Conservation (phyloP, 1,139 yeast species). For the Suhomyces kunorum region DNA sequence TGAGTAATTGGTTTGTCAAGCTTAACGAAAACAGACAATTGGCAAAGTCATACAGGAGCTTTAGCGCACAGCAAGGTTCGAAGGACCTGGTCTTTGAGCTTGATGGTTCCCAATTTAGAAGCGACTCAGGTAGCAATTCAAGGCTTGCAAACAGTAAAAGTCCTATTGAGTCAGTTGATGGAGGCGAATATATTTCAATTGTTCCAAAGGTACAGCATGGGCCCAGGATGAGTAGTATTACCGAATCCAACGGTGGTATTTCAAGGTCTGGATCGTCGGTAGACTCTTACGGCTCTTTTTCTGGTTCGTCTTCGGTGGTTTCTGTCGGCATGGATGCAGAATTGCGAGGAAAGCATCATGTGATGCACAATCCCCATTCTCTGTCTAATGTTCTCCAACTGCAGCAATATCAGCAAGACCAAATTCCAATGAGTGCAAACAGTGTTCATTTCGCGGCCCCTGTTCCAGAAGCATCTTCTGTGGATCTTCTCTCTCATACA, state of each 20-base stretch:
- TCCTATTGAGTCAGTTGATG: constrained; percentile 6
- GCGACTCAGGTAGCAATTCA: constrained; percentile 4
- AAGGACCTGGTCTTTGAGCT: constrained; percentile 1
- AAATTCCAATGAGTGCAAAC: background rate
- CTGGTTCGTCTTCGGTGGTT: constrained; percentile 9
- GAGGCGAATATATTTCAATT: constrained; percentile 7
- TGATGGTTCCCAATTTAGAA: constrained; percentile 6
- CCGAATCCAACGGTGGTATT: background rate
- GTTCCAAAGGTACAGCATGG: constrained; percentile 10
- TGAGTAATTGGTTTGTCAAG: constrained; percentile 33
- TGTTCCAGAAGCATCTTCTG: constrained; percentile 1
- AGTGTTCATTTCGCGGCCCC: background rate
- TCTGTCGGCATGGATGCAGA: constrained; percentile 1
- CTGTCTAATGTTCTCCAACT: too few species aligned
- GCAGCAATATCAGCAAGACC: background rate
- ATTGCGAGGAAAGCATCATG: background rate
- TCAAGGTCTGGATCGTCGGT: constrained; percentile 5
- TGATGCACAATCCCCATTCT: background rate
- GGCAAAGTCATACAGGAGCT: constrained; percentile 7
- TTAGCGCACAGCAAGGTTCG: background rate
- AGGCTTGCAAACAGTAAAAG: background rate
- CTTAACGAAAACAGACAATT: constrained; percentile 22
- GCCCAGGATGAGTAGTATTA: constrained; percentile 1
- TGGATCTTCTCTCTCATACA: constrained; percentile 4
- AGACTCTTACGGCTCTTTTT: constrained; percentile 5